phyloP scores from a whole-genome alignment of 345 rosid species.

The Barbarea vulgaris region DNA sequence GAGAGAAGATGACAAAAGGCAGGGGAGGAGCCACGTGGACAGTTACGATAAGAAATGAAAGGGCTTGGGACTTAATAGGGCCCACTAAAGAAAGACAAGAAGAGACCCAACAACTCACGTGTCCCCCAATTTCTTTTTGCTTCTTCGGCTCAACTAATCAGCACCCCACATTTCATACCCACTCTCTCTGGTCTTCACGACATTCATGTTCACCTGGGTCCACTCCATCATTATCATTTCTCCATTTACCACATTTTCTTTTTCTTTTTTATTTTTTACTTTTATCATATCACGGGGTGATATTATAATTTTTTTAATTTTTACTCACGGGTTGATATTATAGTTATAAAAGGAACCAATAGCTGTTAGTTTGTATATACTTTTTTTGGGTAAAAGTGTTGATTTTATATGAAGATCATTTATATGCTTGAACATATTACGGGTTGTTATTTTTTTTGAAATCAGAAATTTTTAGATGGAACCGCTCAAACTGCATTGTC shows the following conservation, averaged over 20 bases:
- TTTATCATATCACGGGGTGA: slow-evolving; percentile 13
- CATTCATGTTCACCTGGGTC: slow-evolving; percentile 38
- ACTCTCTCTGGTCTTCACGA: slow-evolving; percentile 37
- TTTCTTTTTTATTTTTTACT: background rate
- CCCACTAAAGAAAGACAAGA: slow-evolving; percentile 21
- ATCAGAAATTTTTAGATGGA: background rate
- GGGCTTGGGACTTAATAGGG: slow-evolving; percentile 1
- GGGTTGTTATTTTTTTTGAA: background rate
- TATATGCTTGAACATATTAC: background rate
- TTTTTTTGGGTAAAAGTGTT: background rate
- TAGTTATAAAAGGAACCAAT: background rate
- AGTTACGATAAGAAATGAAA: slow-evolving; percentile 30
- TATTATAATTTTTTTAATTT: background rate
- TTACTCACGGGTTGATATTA: slow-evolving; percentile 5
- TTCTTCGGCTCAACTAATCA: slow-evolving; percentile 31
- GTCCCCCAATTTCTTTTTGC: slow-evolving; percentile 14
- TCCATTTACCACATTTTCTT: slow-evolving; percentile 13
- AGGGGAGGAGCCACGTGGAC: slow-evolving; percentile 39
- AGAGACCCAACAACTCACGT: slow-evolving; percentile 44
- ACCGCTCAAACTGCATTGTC: background rate
- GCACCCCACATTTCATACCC: slow-evolving; percentile 35
- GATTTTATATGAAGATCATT: background rate
- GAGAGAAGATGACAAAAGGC: slow-evolving; percentile 32
- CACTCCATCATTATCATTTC: slow-evolving; percentile 15
- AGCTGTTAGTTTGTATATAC: background rate